Percentiles rank a stretch among this genome's conserved stretches.
Conservation (phyloP, 495 filamentous ascomycete species). For the Echria macrotheca region DNA sequence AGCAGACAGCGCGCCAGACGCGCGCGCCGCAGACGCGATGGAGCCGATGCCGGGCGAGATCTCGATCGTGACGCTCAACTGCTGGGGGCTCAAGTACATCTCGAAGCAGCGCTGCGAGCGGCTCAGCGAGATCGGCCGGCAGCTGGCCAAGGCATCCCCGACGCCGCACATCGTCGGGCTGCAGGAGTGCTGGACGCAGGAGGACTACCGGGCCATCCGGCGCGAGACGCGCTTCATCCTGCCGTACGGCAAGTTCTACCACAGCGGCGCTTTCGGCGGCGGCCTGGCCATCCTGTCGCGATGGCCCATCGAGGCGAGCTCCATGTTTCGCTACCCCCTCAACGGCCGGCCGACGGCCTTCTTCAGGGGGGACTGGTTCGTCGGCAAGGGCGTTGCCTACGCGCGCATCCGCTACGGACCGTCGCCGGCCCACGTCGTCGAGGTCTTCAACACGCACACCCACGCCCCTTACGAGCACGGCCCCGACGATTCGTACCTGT, state of each 20-base stretch:
- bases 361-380: slow-evolving; percentile 89
- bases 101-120: slow-evolving; percentile 74
- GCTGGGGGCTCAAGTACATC: slow-evolving; percentile 92
- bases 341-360: slow-evolving; percentile 93
- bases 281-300: slow-evolving; percentile 88
- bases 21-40: too few species aligned
- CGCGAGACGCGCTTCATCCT: slow-evolving; percentile 66
- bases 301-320: slow-evolving; percentile 94
- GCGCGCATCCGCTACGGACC: slow-evolving; percentile 73
- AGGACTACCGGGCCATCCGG: slow-evolving; percentile 82
- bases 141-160: slow-evolving; percentile 60
- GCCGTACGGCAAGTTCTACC: slow-evolving; percentile 94
- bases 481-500: slow-evolving; percentile 75
- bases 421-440: slow-evolving; percentile 60
- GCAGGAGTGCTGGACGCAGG: slow-evolving; percentile 92
- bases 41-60: slow-evolving; percentile 47
- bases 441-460: slow-evolving; percentile 93
- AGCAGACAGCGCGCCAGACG: too few species aligned
- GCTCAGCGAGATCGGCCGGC: slow-evolving; percentile 74
- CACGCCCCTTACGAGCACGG: slow-evolving; percentile 80
- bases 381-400: slow-evolving; percentile 90
- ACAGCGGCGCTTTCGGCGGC: slow-evolving; percentile 79
- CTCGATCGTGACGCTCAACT: slow-evolving; percentile 81
- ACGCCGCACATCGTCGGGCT: slow-evolving; percentile 82
- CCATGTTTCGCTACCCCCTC: slow-evolving; percentile 80